Evolutionary conservation across 2,329 filamentous ascomycete species (phyloP).

Genomic region (Diaporthe vexans): DNA sequence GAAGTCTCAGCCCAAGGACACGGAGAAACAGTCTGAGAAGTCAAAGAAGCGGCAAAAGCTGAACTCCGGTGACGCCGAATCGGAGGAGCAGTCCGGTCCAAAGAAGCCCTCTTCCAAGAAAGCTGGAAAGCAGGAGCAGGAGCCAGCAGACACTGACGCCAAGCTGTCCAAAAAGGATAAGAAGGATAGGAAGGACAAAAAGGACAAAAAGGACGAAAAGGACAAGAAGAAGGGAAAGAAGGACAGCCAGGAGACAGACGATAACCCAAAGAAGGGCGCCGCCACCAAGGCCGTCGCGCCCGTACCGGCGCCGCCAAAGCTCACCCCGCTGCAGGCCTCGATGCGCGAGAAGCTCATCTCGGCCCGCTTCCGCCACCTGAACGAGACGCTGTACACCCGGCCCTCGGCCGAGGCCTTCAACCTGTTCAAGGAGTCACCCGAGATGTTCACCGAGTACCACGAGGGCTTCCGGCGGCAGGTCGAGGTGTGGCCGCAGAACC

Average conservation of each 20-base stretch:
- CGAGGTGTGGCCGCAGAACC: slow-evolving; percentile 95
- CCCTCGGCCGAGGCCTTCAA: slow-evolving; percentile 86
- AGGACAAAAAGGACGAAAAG: slow-evolving; percentile 50
- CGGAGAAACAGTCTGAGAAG: slow-evolving; percentile 48
- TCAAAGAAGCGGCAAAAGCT: slow-evolving; percentile 44
- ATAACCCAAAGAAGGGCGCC: slow-evolving; percentile 44
- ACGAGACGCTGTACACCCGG: slow-evolving; percentile 95
- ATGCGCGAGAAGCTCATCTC: slow-evolving; percentile 97
- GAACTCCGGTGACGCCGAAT: slow-evolving; percentile 38
- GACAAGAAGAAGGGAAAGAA: slow-evolving; percentile 51
- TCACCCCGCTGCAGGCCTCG: slow-evolving; percentile 92
- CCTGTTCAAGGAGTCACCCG: slow-evolving; percentile 86
- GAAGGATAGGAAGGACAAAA: slow-evolving; percentile 50
- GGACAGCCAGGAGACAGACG: slow-evolving; percentile 42
- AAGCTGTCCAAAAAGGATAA: slow-evolving; percentile 44
- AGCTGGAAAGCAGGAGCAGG: slow-evolving; percentile 41
- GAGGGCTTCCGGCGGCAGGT: slow-evolving; percentile 96
- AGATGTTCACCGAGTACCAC: slow-evolving; percentile 97
- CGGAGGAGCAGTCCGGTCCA: slow-evolving; percentile 45
- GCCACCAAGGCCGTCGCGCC: slow-evolving; percentile 39
- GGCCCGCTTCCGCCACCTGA: slow-evolving; percentile 96
- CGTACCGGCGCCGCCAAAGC: slow-evolving; percentile 60
- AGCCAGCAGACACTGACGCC: slow-evolving; percentile 14
- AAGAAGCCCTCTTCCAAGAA: slow-evolving; percentile 47
- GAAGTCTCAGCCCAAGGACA: slow-evolving; percentile 39